Percentiles rank a stretch among this genome's conserved stretches.
Evolutionary conservation across 352 stramenopile species (phyloP).

Genomic region (Thraustochytrium striatum): DNA sequence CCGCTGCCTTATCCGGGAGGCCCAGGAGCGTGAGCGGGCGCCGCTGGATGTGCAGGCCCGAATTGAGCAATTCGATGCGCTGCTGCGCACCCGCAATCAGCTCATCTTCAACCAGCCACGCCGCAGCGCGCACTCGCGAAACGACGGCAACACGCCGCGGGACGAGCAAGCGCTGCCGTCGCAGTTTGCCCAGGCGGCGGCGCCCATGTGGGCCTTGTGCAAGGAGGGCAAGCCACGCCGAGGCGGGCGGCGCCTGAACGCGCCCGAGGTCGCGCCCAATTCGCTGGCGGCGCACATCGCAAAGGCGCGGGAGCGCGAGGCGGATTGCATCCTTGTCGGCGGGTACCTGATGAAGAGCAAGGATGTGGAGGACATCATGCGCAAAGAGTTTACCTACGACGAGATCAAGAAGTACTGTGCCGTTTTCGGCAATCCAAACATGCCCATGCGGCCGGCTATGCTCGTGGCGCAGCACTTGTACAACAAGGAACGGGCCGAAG

Average conservation of each 20-base stretch:
- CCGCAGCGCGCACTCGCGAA: no score
- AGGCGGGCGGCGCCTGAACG: not conserved
- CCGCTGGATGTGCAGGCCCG: not conserved
- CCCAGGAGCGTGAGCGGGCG: not conserved
- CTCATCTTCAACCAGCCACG: not conserved
- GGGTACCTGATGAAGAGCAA: slow-evolving; percentile 19
- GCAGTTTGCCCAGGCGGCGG: not conserved
- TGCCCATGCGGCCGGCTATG: not conserved
- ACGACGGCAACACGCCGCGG: no score
- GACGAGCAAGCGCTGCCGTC: no score
- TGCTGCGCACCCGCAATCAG: not conserved
- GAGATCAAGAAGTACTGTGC: slow-evolving; percentile 4
- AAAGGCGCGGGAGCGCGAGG: not conserved
- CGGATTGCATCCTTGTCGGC: not conserved
- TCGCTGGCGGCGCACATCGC: not conserved
- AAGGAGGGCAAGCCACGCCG: not conserved
- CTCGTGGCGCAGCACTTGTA: slow-evolving; percentile 25
- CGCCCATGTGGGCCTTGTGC: slow-evolving; percentile 26
- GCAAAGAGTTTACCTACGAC: slow-evolving; percentile 22
- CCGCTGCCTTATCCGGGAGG: not conserved
- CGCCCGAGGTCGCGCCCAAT: not conserved
- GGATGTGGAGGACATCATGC: slow-evolving; percentile 8
- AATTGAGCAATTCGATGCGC: not conserved
- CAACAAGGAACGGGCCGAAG: slow-evolving; percentile 16
- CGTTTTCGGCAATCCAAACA: slow-evolving; percentile 1